Evolutionary conservation across 2,329 filamentous ascomycete species (phyloP), one percentile per base, ranked within the genome.

Genomic region (Hymenoscyphus repandus): DNA sequence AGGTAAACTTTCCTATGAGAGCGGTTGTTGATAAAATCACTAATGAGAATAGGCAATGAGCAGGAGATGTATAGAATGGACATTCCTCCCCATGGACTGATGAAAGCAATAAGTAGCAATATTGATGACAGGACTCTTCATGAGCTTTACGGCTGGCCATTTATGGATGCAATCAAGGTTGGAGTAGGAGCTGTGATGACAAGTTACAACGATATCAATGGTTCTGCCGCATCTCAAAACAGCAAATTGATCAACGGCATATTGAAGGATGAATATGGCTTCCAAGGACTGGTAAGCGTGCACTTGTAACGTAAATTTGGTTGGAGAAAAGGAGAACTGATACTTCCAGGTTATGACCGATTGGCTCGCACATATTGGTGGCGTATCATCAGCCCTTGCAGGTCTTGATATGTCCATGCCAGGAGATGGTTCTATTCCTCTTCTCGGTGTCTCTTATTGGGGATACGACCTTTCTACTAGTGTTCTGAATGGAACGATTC

Each of bases 151-250:
- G 64, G 75, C 6, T 82, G 79, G 79, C 79, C 79, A 1, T 83
- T 82, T 65, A 75, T 74, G 31, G 64, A 69, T 39, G 66, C 64
- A 6, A 62, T 95, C 40, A 80, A 79, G 54, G 88, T 86, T 11
- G 89, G 89, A 22, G 88, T 90, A 5, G 86, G 81, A 1, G 84
- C 84, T 6, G 74, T 95, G 47, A 95, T 95, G 90, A 90, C 88
- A 65, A 80, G 82, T 1, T 95, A 95, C 59, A 86, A 88, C 63
- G 81, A 80, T 61, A 69, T 73, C 54, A 87, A 88, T 61, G 80
- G 82, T 45, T 83, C 80, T 0, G 80, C 84, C 13, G 74, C 76
- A 5, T 86, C 80, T 51, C 81, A 85, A 53, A 89, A 89, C 62
- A 82, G 80, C 54, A 83, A 83, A 62, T 68, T 83, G 12, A 72